Conservation (phyloP, 176 grass and related monocot species). For the Bromus sterilis region DNA sequence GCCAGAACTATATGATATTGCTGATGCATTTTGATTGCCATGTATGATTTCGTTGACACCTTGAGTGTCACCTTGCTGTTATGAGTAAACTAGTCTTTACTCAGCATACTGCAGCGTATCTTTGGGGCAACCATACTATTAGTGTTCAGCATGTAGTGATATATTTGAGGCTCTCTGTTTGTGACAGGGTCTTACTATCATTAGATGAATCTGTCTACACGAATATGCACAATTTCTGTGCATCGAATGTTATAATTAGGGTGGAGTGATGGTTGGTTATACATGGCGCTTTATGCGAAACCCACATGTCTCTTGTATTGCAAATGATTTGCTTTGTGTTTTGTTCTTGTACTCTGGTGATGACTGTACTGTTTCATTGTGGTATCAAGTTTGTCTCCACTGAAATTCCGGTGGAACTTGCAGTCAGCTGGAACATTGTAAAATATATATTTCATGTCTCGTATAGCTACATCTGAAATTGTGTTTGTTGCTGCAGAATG, state of each 20-base stretch:
- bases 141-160: conserved; percentile 3
- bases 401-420: neutral
- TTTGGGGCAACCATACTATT: neutral
- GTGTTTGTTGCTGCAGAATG: neutral
- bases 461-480: neutral
- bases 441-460: neutral
- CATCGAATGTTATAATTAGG: neutral
- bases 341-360: conserved; percentile 4
- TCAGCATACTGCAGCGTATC: neutral
- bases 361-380: neutral
- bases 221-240: neutral
- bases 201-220: neutral
- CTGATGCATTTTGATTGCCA: neutral
- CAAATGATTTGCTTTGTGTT: neutral
- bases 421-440: conserved; percentile 8
- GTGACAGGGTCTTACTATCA: conserved; percentile 1
- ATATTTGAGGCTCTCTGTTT: neutral
- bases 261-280: conserved; percentile 8
- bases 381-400: neutral
- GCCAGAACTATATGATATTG: neutral
- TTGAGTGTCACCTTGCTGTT: neutral
- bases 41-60: conserved; percentile 1
- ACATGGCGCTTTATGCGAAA: neutral
- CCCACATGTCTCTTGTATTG: neutral
- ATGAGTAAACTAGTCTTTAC: neutral